Evolutionary conservation across 345 rosid species (phyloP).

Genomic region (Hibiscus trionum): DNA sequence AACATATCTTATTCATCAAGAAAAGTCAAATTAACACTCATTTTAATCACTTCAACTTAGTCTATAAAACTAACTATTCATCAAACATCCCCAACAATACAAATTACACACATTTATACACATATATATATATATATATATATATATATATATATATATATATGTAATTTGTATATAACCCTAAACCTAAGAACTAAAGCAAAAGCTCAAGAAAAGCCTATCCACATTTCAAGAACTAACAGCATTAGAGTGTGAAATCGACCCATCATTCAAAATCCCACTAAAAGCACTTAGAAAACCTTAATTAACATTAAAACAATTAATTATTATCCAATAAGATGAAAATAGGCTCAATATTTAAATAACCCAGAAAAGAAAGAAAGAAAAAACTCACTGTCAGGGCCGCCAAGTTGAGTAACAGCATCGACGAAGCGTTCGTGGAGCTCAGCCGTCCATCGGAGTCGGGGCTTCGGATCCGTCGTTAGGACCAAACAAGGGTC

Average conservation of each 20-base stretch:
- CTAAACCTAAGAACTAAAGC: not conserved
- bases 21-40: not conserved
- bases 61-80: not conserved
- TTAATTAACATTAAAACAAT: not conserved
- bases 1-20: not conserved
- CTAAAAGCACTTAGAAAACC: not conserved
- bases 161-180: too few relatives aligned
- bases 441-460: conserved; percentile 95
- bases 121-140: too few relatives aligned
- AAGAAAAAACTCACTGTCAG: conserved; percentile 56
- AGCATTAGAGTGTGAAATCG: not conserved
- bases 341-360: not conserved
- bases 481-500: conserved; percentile 81
- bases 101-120: too few relatives aligned
- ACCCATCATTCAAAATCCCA: not conserved
- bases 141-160: too few relatives aligned
- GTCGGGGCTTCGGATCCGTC: conserved; percentile 96
- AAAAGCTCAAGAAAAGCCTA: not conserved
- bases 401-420: conserved; percentile 92
- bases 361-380: not conserved
- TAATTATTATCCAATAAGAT: not conserved
- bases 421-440: conserved; percentile 92
- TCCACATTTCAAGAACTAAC: not conserved
- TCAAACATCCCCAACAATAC: not conserved
- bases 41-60: not conserved